phyloP scores from a whole-genome alignment of 2,329 filamentous ascomycete genomes.

The Cladosporium sp. region DNA sequence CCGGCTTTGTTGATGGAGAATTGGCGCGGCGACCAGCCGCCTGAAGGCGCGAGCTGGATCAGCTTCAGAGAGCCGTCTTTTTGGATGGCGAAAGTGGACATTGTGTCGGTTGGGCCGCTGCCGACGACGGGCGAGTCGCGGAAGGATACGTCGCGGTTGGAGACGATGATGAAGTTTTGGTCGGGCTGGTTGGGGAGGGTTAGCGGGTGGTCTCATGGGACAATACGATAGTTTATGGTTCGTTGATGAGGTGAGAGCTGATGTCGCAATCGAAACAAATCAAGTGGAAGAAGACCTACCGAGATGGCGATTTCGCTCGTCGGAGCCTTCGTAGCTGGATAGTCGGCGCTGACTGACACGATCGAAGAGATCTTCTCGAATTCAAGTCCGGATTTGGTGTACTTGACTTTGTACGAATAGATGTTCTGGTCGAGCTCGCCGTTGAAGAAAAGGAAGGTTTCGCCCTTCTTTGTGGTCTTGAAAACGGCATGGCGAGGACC shows the following conservation, averaged over 20 bases:
- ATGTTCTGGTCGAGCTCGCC: background rate
- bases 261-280: background rate
- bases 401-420: background rate
- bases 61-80: constrained; percentile 57
- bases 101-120: background rate
- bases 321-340: background rate
- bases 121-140: background rate
- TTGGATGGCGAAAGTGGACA: background rate
- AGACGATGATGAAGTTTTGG: background rate
- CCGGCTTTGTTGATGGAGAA: constrained; percentile 67
- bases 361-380: background rate
- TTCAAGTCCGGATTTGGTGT: background rate
- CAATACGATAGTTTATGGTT: too few species aligned
- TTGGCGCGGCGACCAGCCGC: constrained; percentile 65
- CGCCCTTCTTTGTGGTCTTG: background rate
- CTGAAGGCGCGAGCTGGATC: constrained; percentile 60
- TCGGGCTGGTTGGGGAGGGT: background rate
- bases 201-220: background rate
- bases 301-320: background rate
- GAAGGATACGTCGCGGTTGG: background rate
- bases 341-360: background rate
- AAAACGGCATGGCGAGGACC: background rate
- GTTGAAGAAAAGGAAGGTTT: background rate
- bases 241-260: too few species aligned
- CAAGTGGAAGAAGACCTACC: background rate